Evolutionary conservation across 1,284 basidiomycete genomes (phyloP).

Genomic region (Entoloma clypeatum): DNA sequence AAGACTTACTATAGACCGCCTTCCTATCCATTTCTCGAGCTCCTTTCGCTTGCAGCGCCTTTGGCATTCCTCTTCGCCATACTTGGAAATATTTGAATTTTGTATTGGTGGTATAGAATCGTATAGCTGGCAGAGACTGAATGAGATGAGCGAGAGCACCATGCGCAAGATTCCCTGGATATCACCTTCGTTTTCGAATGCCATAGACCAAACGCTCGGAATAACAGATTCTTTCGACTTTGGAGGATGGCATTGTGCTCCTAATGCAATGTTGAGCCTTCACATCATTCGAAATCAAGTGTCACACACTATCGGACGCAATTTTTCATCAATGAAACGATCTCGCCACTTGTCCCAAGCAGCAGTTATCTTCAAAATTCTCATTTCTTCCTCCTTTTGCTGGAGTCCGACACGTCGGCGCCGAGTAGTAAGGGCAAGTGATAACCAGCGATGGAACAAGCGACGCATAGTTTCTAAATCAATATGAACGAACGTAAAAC

Average conservation of each 20-base stretch:
- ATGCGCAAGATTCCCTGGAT: neutral
- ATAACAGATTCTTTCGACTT: conserved; percentile 55
- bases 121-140: conserved; percentile 72
- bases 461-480: conserved; percentile 59
- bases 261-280: conserved; percentile 34
- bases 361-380: conserved; percentile 41
- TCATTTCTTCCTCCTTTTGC: conserved; percentile 60
- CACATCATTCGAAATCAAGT: neutral
- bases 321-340: conserved; percentile 54
- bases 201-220: conserved; percentile 68
- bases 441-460: conserved; percentile 69
- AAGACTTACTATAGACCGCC: conserved; percentile 55
- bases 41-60: conserved; percentile 56
- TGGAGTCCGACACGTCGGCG: conserved; percentile 55
- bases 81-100: conserved; percentile 59
- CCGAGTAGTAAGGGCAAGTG: conserved; percentile 50
- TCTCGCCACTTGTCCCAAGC: conserved; percentile 79
- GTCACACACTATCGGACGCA: conserved; percentile 57
- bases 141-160: conserved; percentile 8
- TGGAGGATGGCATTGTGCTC: conserved; percentile 58
- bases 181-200: conserved; percentile 66
- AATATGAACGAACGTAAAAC: conserved; percentile 2
- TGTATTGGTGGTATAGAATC: conserved; percentile 58
- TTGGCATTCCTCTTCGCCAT: conserved; percentile 69
- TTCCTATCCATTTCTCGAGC: conserved; percentile 60